Conservation (phyloP, 2,329 filamentous ascomycete genomes). For the Xylariaceae sp. region DNA sequence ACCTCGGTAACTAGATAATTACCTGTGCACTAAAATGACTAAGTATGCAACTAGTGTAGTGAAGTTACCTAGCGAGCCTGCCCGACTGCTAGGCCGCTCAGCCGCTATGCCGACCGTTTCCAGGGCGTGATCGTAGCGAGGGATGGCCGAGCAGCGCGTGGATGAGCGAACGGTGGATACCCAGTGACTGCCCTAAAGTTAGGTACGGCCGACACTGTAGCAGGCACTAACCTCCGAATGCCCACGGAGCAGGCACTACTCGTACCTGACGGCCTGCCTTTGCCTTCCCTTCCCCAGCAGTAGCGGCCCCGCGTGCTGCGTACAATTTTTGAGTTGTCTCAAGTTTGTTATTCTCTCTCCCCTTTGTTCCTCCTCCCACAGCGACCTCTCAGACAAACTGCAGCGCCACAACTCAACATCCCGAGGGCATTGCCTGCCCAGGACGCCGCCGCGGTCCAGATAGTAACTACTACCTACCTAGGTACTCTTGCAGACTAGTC, state of each 20-base stretch:
- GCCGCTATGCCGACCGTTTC: too few relatives aligned
- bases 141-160: too few relatives aligned
- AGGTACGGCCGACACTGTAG: too few relatives aligned
- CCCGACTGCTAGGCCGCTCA: too few relatives aligned
- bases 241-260: too few relatives aligned
- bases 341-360: constrained; percentile 14
- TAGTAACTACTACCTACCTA: background rate
- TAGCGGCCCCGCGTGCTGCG: constrained; percentile 8
- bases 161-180: too few relatives aligned
- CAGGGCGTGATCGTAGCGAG: too few relatives aligned
- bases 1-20: too few relatives aligned
- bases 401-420: constrained; percentile 13
- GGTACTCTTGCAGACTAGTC: too few relatives aligned
- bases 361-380: constrained; percentile 13
- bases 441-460: background rate
- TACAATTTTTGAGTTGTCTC: constrained; percentile 19
- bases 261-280: background rate
- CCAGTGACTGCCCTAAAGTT: too few relatives aligned
- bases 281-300: background rate
- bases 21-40: background rate
- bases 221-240: background rate
- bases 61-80: background rate
- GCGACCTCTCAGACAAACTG: background rate
- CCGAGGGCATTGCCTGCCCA: constrained; percentile 10
- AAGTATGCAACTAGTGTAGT: background rate